Evolutionary conservation across 129 eudicot genomes (phyloP).

Genomic region (Lactuca saligna): DNA sequence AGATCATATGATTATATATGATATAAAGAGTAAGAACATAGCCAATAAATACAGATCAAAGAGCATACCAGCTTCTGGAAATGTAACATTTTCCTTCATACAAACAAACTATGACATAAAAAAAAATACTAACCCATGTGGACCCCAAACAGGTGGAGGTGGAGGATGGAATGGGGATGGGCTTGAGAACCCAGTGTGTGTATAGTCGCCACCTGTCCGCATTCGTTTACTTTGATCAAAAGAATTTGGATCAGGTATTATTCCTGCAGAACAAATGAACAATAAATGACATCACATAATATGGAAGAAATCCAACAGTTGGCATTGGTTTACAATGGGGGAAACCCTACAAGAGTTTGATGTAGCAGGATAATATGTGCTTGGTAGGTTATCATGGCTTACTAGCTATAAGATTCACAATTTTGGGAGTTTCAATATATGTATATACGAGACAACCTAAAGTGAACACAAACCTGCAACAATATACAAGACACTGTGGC

Average conservation of each 20-base stretch:
- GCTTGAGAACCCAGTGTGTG: slow-evolving; percentile 81
- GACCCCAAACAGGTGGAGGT: slow-evolving; percentile 90
- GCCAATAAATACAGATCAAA: slow-evolving; percentile 8
- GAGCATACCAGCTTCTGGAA: not conserved
- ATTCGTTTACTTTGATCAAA: slow-evolving; percentile 93
- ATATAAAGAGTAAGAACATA: not conserved
- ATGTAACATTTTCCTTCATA: not conserved
- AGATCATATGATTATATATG: not conserved
- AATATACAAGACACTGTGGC: too few species aligned
- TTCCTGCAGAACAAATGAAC: slow-evolving; percentile 48
- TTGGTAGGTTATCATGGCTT: too few species aligned
- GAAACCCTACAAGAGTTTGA: too few species aligned
- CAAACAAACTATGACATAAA: slow-evolving; percentile 1
- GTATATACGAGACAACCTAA: too few species aligned
- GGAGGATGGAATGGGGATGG: slow-evolving; percentile 97
- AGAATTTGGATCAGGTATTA: slow-evolving; percentile 81
- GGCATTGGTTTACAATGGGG: too few species aligned
- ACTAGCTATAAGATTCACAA: too few species aligned
- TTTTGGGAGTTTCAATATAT: too few species aligned
- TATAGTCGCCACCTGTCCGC: slow-evolving; percentile 91
- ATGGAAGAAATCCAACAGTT: not conserved
- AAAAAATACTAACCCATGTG: slow-evolving; percentile 69
- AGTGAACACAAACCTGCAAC: too few species aligned
- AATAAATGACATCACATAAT: not conserved
- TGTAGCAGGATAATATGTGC: too few species aligned